Base-by-base conservation (phyloP, 2,329 filamentous ascomycete genomes). In the Diaporthe longicolla region DNA sequence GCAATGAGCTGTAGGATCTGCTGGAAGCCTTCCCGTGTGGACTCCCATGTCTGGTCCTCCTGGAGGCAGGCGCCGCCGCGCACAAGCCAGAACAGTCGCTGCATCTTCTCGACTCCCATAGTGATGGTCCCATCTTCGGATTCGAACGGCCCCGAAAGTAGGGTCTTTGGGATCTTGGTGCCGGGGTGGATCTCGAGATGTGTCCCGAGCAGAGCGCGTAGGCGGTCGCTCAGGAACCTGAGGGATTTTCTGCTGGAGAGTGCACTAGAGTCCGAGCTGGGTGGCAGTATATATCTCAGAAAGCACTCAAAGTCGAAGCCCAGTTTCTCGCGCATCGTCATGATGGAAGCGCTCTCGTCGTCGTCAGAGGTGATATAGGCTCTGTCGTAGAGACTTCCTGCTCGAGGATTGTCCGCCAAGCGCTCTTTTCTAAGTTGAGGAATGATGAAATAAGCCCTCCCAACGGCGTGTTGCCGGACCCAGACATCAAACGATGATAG, bases 401-500 rank as follows among this genome's bases (percentile, higher is more conserved):
- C 50, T 40, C 69, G 45, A 7, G 73, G 70, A 2, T 8, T 4
- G 29, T 68, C 61, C 24, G n/a, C 26, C 45, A 75, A 52, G 8
- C 73, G 73, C 29, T 75, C 73, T 29, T 72, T 48, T 24, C 50
- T 63, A 4, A 70, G 40, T 29, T 37, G n/a, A 19, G 74, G 74
- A 19, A 74, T 63, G 35, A 54, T 73, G 32, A 74, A 75, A 71
- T 82, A 84, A 74, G 79, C 79, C 17, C 81, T 79, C 50, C 78
- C 77, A 7, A 77, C 80, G 10, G 82, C 83, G 72, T 85, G 79
- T 58, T 78, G 82, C 32, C 84, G 82, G 58, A 83, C 83, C 86
- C 87, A 89, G 4, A 82, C 79, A 68, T 88, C 83, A 78, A 87
- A 85, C 15, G 87, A 87, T 58, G 85, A 82, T 3, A 88, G 82